These are phyloP conservation scores for Myrica gale DNA, from an alignment of 306 rosid genomes.

Conservation along the genomic window DNA sequence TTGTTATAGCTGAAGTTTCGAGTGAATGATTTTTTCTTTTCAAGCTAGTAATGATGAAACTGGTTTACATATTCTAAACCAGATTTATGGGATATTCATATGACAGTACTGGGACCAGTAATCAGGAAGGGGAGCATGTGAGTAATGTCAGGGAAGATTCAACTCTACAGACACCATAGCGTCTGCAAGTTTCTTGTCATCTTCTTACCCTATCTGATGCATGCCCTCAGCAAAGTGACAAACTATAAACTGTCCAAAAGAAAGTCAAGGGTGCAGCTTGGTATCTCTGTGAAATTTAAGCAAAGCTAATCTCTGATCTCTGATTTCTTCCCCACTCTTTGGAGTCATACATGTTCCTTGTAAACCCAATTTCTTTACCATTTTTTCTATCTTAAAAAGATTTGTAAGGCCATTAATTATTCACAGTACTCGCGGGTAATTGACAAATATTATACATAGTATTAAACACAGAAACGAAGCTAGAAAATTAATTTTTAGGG, in stretches of 20 bases:
- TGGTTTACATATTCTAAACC: background rate
- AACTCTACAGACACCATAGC: constrained; percentile 23
- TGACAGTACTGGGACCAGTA: constrained; percentile 34
- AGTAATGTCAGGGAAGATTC: constrained; percentile 32
- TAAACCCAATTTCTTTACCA: too few relatives aligned
- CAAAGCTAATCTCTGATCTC: background rate
- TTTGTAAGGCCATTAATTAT: too few relatives aligned
- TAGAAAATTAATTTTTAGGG: too few relatives aligned
- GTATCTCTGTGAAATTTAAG: background rate
- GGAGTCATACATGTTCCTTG: too few relatives aligned
- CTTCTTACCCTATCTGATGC: constrained; percentile 36
- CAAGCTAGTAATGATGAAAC: too few relatives aligned
- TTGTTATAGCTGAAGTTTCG: too few relatives aligned
- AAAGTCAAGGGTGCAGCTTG: background rate
- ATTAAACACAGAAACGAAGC: too few relatives aligned
- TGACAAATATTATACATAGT: too few relatives aligned
- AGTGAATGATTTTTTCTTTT: too few relatives aligned
- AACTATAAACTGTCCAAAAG: background rate
- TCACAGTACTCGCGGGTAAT: too few relatives aligned
- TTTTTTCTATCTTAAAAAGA: too few relatives aligned
- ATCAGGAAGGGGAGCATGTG: constrained; percentile 42
- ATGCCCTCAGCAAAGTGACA: background rate
- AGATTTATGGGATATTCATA: background rate
- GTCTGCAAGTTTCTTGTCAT: constrained; percentile 34
- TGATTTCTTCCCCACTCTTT: too few relatives aligned